Percentiles rank a stretch among this genome's conserved stretches.
Conservation (phyloP, 1,284 basidiomycete species). For the Austroboletus olivaceoglutinosus region DNA sequence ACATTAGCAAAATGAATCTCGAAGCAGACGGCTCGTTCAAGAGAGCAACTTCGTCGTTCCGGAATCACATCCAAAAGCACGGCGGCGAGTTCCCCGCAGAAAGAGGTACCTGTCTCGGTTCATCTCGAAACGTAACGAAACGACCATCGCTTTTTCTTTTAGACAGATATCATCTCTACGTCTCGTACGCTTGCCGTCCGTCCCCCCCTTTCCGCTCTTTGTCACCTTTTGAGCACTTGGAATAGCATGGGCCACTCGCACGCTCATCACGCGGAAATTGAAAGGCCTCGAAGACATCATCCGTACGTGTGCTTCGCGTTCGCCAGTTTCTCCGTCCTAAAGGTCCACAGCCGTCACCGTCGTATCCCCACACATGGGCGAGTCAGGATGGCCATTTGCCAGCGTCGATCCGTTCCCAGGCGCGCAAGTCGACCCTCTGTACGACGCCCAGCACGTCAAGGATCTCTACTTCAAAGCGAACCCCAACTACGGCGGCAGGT, state of each 20-base stretch:
- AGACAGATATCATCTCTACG: conserved; percentile 90
- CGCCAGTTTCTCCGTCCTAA: neutral
- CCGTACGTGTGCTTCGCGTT: conserved; percentile 47
- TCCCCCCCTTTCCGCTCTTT: conserved; percentile 7
- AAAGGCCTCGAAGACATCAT: conserved; percentile 90
- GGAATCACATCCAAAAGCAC: conserved; percentile 69
- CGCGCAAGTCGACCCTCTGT: conserved; percentile 71
- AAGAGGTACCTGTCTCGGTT: conserved; percentile 51
- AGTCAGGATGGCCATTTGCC: conserved; percentile 87
- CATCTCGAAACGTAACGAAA: neutral
- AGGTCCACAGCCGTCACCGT: conserved; percentile 56
- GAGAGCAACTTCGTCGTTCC: conserved; percentile 70
- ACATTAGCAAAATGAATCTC: conserved; percentile 65
- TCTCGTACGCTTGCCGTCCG: conserved; percentile 78
- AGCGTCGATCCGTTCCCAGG: conserved; percentile 66
- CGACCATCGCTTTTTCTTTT: conserved; percentile 2
- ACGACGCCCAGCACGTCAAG: conserved; percentile 66
- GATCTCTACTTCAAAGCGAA: conserved; percentile 85
- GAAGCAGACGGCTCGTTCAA: conserved; percentile 81
- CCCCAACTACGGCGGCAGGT: conserved; percentile 68
- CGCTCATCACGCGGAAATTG: conserved; percentile 85
- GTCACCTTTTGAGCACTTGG: neutral
- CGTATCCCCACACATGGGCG: conserved; percentile 86
- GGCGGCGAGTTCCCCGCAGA: conserved; percentile 76
- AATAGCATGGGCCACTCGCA: conserved; percentile 88